A percentile compares a stretch with the other conserved stretches of the same genome.
Evolutionary conservation across 192 early-diverging fungal genomes (phyloP).

Genomic region (Entomortierella beljakovae): DNA sequence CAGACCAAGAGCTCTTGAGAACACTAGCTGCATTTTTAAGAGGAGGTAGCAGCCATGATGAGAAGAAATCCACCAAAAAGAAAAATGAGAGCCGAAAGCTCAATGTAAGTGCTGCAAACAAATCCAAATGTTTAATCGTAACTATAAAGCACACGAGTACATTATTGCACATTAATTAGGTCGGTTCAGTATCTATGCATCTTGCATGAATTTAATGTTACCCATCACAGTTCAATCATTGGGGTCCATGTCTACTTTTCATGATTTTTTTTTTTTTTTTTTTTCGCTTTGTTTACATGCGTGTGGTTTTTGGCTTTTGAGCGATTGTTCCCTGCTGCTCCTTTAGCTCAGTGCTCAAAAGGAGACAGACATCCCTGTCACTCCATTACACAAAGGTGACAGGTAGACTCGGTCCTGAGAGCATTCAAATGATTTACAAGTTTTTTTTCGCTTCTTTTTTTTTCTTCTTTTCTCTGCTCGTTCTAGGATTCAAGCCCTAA

Average conservation of each 20-base stretch:
- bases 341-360: background rate
- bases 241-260: background rate
- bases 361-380: background rate
- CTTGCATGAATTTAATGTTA: no score
- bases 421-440: no score
- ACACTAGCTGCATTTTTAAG: slow-evolving; percentile 12
- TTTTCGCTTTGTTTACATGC: background rate
- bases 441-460: background rate
- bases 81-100: background rate
- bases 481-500: slow-evolving; percentile 5
- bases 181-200: no score
- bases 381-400: no score
- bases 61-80: no score
- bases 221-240: no score
- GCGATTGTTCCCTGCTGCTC: background rate
- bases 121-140: background rate
- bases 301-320: background rate
- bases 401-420: no score
- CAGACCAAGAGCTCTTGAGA: slow-evolving; percentile 18
- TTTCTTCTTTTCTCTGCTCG: background rate
- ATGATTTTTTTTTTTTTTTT: background rate
- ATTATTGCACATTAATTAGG: no score
- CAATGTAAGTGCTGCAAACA: background rate
- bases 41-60: background rate
- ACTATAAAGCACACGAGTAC: no score